Percentiles rank a stretch among this genome's conserved stretches.
Evolutionary conservation across 1,284 basidiomycete genomes (phyloP).

Genomic region (Fomes fomentarius): DNA sequence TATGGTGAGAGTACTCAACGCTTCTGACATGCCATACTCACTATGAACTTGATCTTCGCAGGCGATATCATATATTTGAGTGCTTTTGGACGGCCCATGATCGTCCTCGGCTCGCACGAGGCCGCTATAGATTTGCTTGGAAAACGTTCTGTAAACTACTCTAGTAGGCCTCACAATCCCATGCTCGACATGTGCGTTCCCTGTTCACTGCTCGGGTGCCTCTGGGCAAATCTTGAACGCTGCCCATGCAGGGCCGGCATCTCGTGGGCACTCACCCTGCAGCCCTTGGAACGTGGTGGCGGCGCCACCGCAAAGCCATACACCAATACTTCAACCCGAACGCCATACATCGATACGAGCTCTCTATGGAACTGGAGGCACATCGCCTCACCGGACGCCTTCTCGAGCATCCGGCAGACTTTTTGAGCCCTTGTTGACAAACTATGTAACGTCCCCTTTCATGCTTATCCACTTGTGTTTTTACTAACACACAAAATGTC

Average conservation of each 20-base stretch:
- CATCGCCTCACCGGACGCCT: constrained; percentile 8
- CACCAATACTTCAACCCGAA: constrained; percentile 22
- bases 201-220: too few species aligned
- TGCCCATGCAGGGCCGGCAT: constrained; percentile 7
- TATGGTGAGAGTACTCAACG: too few species aligned
- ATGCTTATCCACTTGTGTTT: too few species aligned
- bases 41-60: background rate
- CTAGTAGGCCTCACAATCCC: constrained; percentile 7
- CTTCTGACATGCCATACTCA: too few species aligned
- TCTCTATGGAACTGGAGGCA: constrained; percentile 6
- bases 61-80: constrained; percentile 17
- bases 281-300: constrained; percentile 13
- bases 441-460: too few species aligned
- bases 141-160: constrained; percentile 19
- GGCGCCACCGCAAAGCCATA: constrained; percentile 10
- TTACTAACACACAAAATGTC: background rate
- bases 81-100: constrained; percentile 13
- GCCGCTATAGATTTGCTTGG: constrained; percentile 22
- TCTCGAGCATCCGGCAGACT: constrained; percentile 5
- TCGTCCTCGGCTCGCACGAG: constrained; percentile 13
- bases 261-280: constrained; percentile 13
- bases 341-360: constrained; percentile 3
- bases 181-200: constrained; percentile 17
- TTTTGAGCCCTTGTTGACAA: constrained; percentile 18
- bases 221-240: too few species aligned